Evolutionary conservation across 2,329 filamentous ascomycete species (phyloP).

Genomic region (Trichoderma koningii): DNA sequence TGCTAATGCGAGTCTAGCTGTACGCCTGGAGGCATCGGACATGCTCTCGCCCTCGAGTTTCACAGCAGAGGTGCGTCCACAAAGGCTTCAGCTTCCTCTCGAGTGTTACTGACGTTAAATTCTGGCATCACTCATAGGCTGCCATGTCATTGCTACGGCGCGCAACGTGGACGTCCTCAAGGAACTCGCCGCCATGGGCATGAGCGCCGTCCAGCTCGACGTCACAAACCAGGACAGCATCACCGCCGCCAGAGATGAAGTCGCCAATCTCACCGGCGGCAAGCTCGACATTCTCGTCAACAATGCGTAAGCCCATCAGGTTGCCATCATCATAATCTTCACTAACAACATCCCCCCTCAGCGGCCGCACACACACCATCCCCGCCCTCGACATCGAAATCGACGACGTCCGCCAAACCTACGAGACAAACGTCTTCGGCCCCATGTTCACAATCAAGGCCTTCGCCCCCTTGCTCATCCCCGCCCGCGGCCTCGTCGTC

Average conservation of each 20-base stretch:
- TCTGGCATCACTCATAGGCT: slow-evolving; percentile 31
- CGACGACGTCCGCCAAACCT: slow-evolving; percentile 55
- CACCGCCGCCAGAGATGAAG: slow-evolving; percentile 49
- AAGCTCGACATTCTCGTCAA: slow-evolving; percentile 61
- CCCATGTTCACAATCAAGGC: slow-evolving; percentile 58
- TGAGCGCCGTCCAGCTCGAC: slow-evolving; percentile 55
- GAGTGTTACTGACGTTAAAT: not conserved
- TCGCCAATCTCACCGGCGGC: slow-evolving; percentile 52
- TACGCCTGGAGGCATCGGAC: slow-evolving; percentile 60
- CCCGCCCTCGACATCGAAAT: slow-evolving; percentile 56
- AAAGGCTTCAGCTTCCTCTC: not conserved
- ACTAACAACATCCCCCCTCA: slow-evolving; percentile 31
- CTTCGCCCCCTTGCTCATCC: slow-evolving; percentile 53
- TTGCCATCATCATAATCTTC: not conserved
- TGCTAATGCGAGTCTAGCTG: slow-evolving; percentile 46
- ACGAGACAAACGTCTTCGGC: slow-evolving; percentile 60
- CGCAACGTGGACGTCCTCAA: slow-evolving; percentile 52
- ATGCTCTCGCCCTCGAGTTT: slow-evolving; percentile 56
- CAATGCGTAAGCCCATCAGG: slow-evolving; percentile 53
- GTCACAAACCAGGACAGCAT: slow-evolving; percentile 57
- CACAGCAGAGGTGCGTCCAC: slow-evolving; percentile 50
- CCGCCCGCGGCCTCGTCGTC: slow-evolving; percentile 54
- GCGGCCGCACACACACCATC: slow-evolving; percentile 54
- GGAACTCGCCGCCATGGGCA: slow-evolving; percentile 49
- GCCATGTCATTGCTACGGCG: slow-evolving; percentile 59